Base-by-base conservation (phyloP, 441 rosid species). In the Aquilaria agallochum region DNA sequence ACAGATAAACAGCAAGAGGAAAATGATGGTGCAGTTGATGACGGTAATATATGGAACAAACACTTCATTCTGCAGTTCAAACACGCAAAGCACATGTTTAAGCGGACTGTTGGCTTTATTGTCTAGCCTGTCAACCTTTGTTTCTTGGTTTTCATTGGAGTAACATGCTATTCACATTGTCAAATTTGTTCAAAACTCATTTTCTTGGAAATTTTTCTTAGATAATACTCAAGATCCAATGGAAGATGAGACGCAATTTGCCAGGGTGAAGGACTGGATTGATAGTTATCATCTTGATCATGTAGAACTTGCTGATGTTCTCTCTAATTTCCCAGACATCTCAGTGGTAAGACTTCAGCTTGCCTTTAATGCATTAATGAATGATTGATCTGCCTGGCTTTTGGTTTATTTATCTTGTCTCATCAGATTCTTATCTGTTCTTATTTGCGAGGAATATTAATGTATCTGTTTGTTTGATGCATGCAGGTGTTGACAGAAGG, bases 401-500 rank as follows among this genome's bases (percentile, higher is more conserved):
- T 53, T 2, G 60, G 52, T 45, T 6, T 58, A 52, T 32, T 10
- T 58, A 33, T 54, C 40, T 50, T 49, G 34, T 59, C 57, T 59
- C 31, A 20, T 40, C 64, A 63, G 50, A 59, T 61, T 49, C 63
- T 44, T 30, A 34, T 50, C 4, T 55, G 58, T 46, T 54, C 53
- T 60, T 30, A 12, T 67, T 46, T 49, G 33, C 9, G 9, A 5
- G 45, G 45, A 40, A 62, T 47, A 36, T 42, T 11, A 47, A 70
- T 71, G 50, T 31, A 31, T 30, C 36, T 58, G 58, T 56, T 65
- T 40, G 45, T 40, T 68, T 44, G 50, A 20, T 59, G 59, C 34
- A 61, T 83, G 83, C 95, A 93, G 98, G 93, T 64, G 56, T 66
- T 90, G 72, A 82, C 75, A 20, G 96, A 85, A 85, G 95, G 98